Percentiles rank a stretch among this genome's conserved stretches.
phyloP scores from a whole-genome alignment of 1,139 yeast genomes.

The Blastobotrys serpentis region DNA sequence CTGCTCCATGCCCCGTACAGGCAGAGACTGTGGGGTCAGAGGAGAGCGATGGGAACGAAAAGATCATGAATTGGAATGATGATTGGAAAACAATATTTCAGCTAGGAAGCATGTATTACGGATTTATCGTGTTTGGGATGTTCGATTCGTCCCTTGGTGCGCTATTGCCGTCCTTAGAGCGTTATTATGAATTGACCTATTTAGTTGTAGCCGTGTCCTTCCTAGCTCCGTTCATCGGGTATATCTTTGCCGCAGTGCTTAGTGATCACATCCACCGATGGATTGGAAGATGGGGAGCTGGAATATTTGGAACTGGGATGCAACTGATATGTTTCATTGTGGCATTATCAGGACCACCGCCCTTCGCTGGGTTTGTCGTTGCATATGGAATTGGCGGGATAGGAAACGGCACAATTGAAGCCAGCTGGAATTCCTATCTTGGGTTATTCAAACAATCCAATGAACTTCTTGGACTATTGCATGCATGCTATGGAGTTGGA shows the following conservation, averaged over 20 bases:
- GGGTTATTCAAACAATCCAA: conserved; percentile 50
- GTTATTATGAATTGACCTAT: conserved; percentile 30
- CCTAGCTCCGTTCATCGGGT: conserved; percentile 38
- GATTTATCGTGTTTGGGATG: conserved; percentile 35
- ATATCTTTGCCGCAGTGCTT: conserved; percentile 39
- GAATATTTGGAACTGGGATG: conserved; percentile 41
- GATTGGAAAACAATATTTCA: conserved; percentile 27
- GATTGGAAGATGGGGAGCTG: conserved; percentile 45
- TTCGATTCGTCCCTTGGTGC: conserved; percentile 34
- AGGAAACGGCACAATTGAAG: conserved; percentile 56
- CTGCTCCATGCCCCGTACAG: too few relatives aligned
- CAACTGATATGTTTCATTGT: conserved; percentile 45
- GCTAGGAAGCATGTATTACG: conserved; percentile 27
- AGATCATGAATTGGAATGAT: conserved; percentile 23
- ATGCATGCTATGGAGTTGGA: conserved; percentile 63
- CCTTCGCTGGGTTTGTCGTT: conserved; percentile 44
- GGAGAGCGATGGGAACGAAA: neutral
- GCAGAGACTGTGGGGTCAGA: neutral
- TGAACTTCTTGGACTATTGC: conserved; percentile 52
- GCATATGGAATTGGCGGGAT: conserved; percentile 60
- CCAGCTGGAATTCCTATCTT: conserved; percentile 58
- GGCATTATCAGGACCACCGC: conserved; percentile 46
- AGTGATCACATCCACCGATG: conserved; percentile 40
- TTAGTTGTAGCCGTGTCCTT: conserved; percentile 33
- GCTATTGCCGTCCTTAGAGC: conserved; percentile 32